Evolutionary conservation across 148 eudicot genomes (phyloP), one percentile per base, ranked within the genome.

Genomic region (Chenopodium quinoa): DNA sequence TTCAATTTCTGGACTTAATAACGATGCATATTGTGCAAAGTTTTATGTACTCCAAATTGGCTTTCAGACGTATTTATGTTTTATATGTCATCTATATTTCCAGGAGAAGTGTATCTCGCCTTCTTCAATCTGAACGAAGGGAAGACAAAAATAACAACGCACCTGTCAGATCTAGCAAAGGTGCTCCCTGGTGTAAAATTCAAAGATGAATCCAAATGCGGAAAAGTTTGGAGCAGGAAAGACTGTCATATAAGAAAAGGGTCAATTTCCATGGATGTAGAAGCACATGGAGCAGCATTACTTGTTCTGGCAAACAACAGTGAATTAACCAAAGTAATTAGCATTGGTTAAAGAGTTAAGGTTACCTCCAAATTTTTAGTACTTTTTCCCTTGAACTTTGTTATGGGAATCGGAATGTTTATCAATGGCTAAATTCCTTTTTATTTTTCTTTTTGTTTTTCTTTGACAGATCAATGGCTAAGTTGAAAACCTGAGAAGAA

Each of bases 41-140:
- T 73, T 22, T 17, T 44, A 22, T 37, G 44, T 4, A 68, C 46
- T 32, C 50, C 14, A 37, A 50, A 20, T 23, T 10, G 29, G 23
- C 64, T 16, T 78, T 60, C 20, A 17, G 56, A 25, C 0, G 62
- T 56, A 56, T 56, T 56, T 17, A 56, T 17, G 62, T 56, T 56
- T 14, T 17, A 52, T 14, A 25, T 76, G 76, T 71, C 2, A 5
- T 40, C 32, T 11, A 71, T 77, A 32, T 37, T 12, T 64, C 65
- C 91, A 96, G 99, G 97, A 79, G 92, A 91, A 86, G 87, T 92
- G 23, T 96, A 89, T 82, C 69, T 93, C 54, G 97, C 98, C 14
- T 86, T 92, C 67, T 96, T 96, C 93, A 96, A 96, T 75, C 80
- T 93, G 84, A 88, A 84, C 77, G 32, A 84, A 4, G 81, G 27